Conservation (phyloP, 768 basidiomycete genomes). For the Macrolepiota albuminosa region DNA sequence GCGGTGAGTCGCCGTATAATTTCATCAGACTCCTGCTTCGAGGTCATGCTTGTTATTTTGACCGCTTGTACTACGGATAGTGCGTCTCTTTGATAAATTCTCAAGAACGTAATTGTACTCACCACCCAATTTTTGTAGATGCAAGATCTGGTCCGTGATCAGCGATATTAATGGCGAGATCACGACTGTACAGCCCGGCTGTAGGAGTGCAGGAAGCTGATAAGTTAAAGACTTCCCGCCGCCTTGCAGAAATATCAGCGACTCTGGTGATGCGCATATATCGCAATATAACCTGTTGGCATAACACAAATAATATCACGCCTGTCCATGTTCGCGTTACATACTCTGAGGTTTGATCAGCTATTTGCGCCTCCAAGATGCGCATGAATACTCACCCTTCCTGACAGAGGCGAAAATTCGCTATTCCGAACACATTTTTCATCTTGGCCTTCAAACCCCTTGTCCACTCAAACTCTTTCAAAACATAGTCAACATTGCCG, state of each 20-base stretch:
- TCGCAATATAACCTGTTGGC: conserved; percentile 61
- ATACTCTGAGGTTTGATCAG: conserved; percentile 48
- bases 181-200: conserved; percentile 77
- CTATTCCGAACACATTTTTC: conserved; percentile 64
- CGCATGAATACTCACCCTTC: conserved; percentile 53
- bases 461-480: conserved; percentile 59
- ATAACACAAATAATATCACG: conserved; percentile 85
- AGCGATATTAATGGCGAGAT: conserved; percentile 80
- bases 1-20: conserved; percentile 44
- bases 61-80: conserved; percentile 58
- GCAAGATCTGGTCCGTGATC: conserved; percentile 77
- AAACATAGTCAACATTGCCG: conserved; percentile 52
- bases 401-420: conserved; percentile 75
- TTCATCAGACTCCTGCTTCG: conserved; percentile 43
- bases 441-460: conserved; percentile 48
- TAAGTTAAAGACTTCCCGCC: conserved; percentile 93
- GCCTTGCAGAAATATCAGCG: conserved; percentile 34
- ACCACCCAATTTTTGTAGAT: conserved; percentile 66
- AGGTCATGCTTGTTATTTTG: conserved; percentile 71
- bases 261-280: not conserved
- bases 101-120: conserved; percentile 14
- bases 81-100: not conserved
- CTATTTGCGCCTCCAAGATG: not conserved
- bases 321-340: conserved; percentile 86
- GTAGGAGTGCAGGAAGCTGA: conserved; percentile 82